These are phyloP conservation scores for Mantamonas sphyraenae DNA, from an alignment of 78 protist genomes.

Conservation along the genomic window DNA sequence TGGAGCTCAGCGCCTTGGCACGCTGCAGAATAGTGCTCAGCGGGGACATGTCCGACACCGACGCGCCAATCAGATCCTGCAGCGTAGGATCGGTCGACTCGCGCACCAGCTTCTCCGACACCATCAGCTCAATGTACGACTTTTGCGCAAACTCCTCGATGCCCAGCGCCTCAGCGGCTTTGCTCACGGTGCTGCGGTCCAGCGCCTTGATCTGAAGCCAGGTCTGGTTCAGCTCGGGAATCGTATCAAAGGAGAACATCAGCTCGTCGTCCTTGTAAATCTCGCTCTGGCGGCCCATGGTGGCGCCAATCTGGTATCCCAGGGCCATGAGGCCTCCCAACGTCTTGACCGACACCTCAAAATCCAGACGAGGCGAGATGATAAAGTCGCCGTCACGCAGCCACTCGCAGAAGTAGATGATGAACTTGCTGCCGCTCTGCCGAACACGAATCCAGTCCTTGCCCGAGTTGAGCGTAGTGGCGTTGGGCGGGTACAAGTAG, in stretches of 20 bases:
- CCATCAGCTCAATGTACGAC: slow-evolving; percentile 42
- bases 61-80: too few relatives aligned
- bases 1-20: too few relatives aligned
- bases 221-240: slow-evolving; percentile 41
- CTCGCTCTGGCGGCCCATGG: slow-evolving; percentile 34
- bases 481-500: slow-evolving; percentile 48
- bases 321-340: slow-evolving; percentile 48
- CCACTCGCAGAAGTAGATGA: slow-evolving; percentile 43
- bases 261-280: slow-evolving; percentile 45
- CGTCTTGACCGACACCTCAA: slow-evolving; percentile 34
- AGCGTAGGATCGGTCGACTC: too few relatives aligned
- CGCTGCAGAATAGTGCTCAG: too few relatives aligned
- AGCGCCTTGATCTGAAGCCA: slow-evolving; percentile 45
- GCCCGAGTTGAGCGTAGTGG: slow-evolving; percentile 14
- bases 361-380: slow-evolving; percentile 44
- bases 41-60: too few relatives aligned
- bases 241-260: slow-evolving; percentile 33
- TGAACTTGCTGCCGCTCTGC: slow-evolving; percentile 37
- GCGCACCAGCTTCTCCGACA: too few relatives aligned
- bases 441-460: slow-evolving; percentile 59
- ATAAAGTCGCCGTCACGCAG: slow-evolving; percentile 37
- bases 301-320: slow-evolving; percentile 50
- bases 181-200: slow-evolving; percentile 30
- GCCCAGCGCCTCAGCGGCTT: slow-evolving; percentile 43
- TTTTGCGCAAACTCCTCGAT: slow-evolving; percentile 29